Evolutionary conservation across 371 early-diverging fungal species (phyloP), one percentile per base, ranked within the genome.

Genomic region (Mucor sp.): DNA sequence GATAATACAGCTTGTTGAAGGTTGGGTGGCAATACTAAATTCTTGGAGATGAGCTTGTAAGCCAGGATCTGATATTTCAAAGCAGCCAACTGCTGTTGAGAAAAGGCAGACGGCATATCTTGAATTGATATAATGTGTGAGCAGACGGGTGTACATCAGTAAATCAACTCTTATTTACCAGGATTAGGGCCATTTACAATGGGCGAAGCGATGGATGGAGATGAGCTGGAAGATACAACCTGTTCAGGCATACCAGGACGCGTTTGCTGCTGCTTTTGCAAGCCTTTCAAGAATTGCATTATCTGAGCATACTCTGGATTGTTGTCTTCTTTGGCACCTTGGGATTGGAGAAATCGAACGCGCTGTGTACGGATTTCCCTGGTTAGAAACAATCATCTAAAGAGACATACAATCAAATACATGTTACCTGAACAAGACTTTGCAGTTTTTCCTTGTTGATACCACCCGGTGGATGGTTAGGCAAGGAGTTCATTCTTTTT

Each of bases 51-150:
- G 19, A 91, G 77, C 56, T 92, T 90, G 78, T 87, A 96, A 43
- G 94, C 93, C 28, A 87, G 76, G 48, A 95, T 94, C 66, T 97
- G 97, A 67, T 81, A 82, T 61, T 89, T 89, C 44, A 95, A 82
- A 15, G 86, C 82, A 21, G 82, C 78, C 19, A 91, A 61, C 67
- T 95, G 94, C n/a, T 83, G 82, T 58, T 78, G 75, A 17, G 89
- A 77, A 65, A 92, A 89, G 11, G 69, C 48, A 27, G 68, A 67
- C 6, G 60, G 48, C 41, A 50, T 43, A 8, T 72, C 72, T 68
- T 37, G 37, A 62, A 37, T 8, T 19, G 1, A 58, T 17, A 17
- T 5, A 35, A 47, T 53, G 27, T n/a, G 53, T 53, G 9, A 27
- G 23, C 23, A 25, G 1, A 53, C 27, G 14, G 14, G 6, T 37